Conservation (phyloP, 2,329 filamentous ascomycete species). For the Hypoxylon sp. region DNA sequence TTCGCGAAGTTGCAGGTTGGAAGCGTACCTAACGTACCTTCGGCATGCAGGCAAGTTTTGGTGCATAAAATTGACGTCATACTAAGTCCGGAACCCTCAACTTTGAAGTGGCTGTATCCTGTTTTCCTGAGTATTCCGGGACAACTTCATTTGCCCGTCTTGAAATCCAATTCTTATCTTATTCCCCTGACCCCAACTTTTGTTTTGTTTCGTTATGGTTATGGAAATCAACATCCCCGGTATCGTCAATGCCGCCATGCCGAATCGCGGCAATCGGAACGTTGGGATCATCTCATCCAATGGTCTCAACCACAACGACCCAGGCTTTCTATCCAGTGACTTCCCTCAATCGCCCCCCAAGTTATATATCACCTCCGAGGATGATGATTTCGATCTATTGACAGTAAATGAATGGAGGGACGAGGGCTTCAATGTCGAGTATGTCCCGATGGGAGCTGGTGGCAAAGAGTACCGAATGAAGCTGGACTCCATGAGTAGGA, state of each 20-base stretch:
- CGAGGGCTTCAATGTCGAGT: slow-evolving; percentile 59
- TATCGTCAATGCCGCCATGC: slow-evolving; percentile 47
- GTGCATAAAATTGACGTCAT: slow-evolving; percentile 30
- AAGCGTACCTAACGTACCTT: neutral
- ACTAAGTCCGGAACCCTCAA: slow-evolving; percentile 11
- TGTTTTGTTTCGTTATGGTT: neutral
- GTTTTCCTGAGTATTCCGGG: slow-evolving; percentile 1
- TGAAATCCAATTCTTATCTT: neutral
- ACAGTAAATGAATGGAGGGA: slow-evolving; percentile 56
- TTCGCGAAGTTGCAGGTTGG: neutral
- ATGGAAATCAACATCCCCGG: slow-evolving; percentile 50
- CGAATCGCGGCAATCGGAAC: slow-evolving; percentile 42
- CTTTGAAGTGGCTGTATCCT: slow-evolving; percentile 3
- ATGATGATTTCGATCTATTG: slow-evolving; percentile 55
- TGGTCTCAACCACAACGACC: slow-evolving; percentile 55
- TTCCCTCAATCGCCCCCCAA: slow-evolving; percentile 55
- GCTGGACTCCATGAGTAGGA: slow-evolving; percentile 51
- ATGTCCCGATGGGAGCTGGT: slow-evolving; percentile 55
- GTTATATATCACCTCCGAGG: slow-evolving; percentile 58
- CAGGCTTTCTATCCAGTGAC: slow-evolving; percentile 56
- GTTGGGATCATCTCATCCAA: slow-evolving; percentile 44
- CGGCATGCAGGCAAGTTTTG: slow-evolving; percentile 26
- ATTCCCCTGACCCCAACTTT: neutral
- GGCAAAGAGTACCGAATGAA: slow-evolving; percentile 52
- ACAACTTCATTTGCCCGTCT: slow-evolving; percentile 1